phyloP scores from a whole-genome alignment of 352 stramenopile species.

The Pilasporangium apinafurcum region DNA sequence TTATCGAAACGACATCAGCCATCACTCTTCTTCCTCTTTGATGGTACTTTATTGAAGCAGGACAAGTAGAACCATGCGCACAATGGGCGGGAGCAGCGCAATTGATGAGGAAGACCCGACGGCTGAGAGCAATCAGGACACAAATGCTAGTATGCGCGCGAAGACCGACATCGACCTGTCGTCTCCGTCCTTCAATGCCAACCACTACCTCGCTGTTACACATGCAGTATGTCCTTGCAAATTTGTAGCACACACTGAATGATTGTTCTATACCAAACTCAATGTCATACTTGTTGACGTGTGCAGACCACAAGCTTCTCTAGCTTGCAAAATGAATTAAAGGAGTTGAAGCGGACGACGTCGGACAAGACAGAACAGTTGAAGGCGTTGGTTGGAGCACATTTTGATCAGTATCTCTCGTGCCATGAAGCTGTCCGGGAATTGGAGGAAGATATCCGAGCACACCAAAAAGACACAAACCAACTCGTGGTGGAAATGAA shows the following conservation, averaged over 20 bases:
- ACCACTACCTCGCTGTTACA: slow-evolving; percentile 51
- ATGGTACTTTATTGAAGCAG: no score
- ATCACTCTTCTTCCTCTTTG: no score
- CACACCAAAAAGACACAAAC: slow-evolving; percentile 56
- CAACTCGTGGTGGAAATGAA: slow-evolving; percentile 43
- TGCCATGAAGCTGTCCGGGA: slow-evolving; percentile 73
- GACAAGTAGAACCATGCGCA: no score
- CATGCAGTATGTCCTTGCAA: slow-evolving; percentile 38
- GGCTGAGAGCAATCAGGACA: no score
- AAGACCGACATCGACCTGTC: slow-evolving; percentile 46
- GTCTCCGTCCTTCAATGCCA: slow-evolving; percentile 48
- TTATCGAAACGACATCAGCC: no score
- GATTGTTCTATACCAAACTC: not conserved
- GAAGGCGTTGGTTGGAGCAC: slow-evolving; percentile 69
- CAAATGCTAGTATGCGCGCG: not conserved
- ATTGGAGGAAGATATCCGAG: slow-evolving; percentile 50
- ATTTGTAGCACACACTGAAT: not conserved
- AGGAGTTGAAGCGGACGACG: slow-evolving; percentile 59
- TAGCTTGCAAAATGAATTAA: slow-evolving; percentile 54
- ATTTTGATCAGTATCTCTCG: slow-evolving; percentile 82
- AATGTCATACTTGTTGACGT: not conserved
- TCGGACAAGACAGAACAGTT: slow-evolving; percentile 83
- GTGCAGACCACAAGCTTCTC: slow-evolving; percentile 52
- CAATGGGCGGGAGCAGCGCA: no score
- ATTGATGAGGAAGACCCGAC: no score